Percentiles rank a stretch among this genome's conserved stretches.
Evolutionary conservation across 2,329 filamentous ascomycete genomes (phyloP).

Genomic region (Sporothrix phasma): DNA sequence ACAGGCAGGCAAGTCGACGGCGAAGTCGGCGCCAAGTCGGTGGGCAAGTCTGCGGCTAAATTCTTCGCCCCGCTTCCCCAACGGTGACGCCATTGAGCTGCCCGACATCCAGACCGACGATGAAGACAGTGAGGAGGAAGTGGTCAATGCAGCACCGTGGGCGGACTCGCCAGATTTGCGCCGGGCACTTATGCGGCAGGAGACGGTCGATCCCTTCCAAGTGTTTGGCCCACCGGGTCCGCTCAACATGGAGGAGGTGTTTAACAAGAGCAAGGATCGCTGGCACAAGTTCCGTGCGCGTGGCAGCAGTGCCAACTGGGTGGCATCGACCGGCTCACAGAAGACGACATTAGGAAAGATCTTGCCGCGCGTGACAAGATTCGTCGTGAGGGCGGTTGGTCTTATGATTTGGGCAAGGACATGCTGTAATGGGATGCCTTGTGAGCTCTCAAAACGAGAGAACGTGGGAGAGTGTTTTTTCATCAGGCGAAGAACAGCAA

Average conservation of each 20-base stretch:
- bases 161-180: constrained; percentile 78
- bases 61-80: constrained; percentile 79
- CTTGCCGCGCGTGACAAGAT: constrained; percentile 69
- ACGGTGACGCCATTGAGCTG: constrained; percentile 81
- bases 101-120: constrained; percentile 94
- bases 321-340: constrained; percentile 68
- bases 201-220: constrained; percentile 69
- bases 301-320: constrained; percentile 93
- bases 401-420: constrained; percentile 50
- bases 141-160: constrained; percentile 60
- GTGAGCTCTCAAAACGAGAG: background rate
- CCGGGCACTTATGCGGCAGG: constrained; percentile 66
- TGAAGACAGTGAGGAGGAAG: constrained; percentile 53
- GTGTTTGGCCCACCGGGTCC: constrained; percentile 86
- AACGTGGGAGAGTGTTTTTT: background rate
- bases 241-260: constrained; percentile 93
- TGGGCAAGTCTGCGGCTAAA: constrained; percentile 46
- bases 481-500: background rate
- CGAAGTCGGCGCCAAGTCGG: constrained; percentile 51
- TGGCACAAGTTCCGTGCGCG: constrained; percentile 81
- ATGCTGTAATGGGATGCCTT: constrained; percentile 23
- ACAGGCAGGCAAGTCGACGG: constrained; percentile 40
- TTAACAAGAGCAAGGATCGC: constrained; percentile 76
- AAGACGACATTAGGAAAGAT: constrained; percentile 77
- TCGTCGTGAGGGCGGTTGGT: constrained; percentile 77